phyloP scores from a whole-genome alignment of 2,329 filamentous ascomycete genomes.

The Beauveria sp. region DNA sequence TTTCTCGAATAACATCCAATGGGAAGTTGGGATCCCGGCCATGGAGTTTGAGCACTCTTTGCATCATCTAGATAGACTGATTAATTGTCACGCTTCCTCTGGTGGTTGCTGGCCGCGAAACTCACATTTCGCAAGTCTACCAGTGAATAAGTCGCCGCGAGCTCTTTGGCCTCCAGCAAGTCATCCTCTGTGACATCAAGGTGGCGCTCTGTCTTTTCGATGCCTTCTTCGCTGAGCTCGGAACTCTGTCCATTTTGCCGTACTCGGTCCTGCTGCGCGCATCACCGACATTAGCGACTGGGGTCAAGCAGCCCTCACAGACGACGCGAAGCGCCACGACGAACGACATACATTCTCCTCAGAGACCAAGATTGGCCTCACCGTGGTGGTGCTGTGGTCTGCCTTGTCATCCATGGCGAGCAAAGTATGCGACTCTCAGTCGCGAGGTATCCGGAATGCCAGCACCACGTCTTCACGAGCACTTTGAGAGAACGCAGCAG shows the following conservation, averaged over 20 bases:
- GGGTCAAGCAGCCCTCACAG: no score
- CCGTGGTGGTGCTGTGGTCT: neutral
- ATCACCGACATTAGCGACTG: neutral
- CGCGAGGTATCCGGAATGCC: neutral
- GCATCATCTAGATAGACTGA: constrained; percentile 22
- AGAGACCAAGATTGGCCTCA: neutral
- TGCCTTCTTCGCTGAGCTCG: neutral
- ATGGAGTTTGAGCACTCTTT: constrained; percentile 26
- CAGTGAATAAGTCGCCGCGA: constrained; percentile 26
- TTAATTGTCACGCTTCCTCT: neutral
- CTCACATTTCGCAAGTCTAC: constrained; percentile 25
- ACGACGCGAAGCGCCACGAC: neutral
- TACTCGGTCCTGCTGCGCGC: neutral
- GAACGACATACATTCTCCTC: neutral
- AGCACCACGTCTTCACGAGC: neutral
- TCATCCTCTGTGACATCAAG: constrained; percentile 35
- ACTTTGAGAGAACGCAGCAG: neutral
- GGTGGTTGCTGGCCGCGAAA: neutral
- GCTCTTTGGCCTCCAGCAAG: constrained; percentile 34
- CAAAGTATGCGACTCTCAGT: neutral
- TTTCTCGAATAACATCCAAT: constrained; percentile 25
- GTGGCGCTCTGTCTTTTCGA: constrained; percentile 7
- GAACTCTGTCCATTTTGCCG: neutral
- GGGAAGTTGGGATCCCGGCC: constrained; percentile 32
- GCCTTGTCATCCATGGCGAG: neutral